Base-by-base conservation (phyloP, 2,329 filamentous ascomycete species). In the Trichoderma sp. region DNA sequence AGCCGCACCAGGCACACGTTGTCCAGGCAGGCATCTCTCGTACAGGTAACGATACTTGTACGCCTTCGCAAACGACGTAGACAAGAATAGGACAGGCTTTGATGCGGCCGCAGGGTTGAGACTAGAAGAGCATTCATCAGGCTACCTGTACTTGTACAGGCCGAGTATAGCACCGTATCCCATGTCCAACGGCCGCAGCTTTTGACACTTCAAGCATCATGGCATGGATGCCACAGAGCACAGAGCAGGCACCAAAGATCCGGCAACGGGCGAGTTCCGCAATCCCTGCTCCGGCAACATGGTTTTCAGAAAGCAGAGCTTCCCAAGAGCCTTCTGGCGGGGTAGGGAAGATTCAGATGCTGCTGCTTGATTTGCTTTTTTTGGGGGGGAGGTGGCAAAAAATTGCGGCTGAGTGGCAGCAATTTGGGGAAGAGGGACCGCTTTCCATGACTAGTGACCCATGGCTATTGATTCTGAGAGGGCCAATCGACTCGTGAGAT, bases 91-190 rank as follows among this genome's bases (percentile, higher is more conserved):
- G 39, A 8, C 39, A 61, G 57, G 39, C 36, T 18, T 34, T 18
- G 12, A 53, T 70, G 66, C 66, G 66, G 66, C 66, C 66, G 57
- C 66, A 61, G 39, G 43, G 30, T 7, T 28, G 21, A 30, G 32
- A 30, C 39, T 39, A 47, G 34, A 62, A 6, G 18, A 58, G 57
- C 51, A 56, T 4, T 43, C 53, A 34, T 58, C 21, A 43, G 18
- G 30, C 51, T 21, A 34, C 66, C 32, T 47, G 7, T 36, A 24
- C 65, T 60, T 47, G 7, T 36, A 24, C 30, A 32, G 56, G 53
- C 39, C 43, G 57, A 36, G 21, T 30, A 36, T 53, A 24, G 21
- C 32, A 39, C 51, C 34, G 30, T 15, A 34, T 56, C 24, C 53
- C 26, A 18, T 68, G 32, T n/a, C 24, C 26, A 60, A 68, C 28